Percentiles rank a stretch among this genome's conserved stretches.
phyloP scores from a whole-genome alignment of 495 filamentous ascomycete genomes.

The Sabuloglossum arenarium region DNA sequence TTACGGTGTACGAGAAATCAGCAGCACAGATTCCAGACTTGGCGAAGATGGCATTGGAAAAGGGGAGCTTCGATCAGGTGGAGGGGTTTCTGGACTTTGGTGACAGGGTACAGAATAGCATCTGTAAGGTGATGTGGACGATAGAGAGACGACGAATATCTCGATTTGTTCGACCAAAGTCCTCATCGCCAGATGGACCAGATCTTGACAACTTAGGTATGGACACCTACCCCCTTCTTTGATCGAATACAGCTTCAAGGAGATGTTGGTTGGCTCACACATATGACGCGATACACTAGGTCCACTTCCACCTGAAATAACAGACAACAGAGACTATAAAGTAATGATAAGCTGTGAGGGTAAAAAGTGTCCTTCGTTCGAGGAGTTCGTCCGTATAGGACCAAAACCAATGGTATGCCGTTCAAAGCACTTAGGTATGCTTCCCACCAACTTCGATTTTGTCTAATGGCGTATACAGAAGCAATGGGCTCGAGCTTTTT shows the following conservation, averaged over 20 bases:
- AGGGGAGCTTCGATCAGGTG: conserved; percentile 17
- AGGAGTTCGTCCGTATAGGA: conserved; percentile 11
- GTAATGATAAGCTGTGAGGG: conserved; percentile 15
- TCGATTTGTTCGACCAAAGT: conserved; percentile 6
- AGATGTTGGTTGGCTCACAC: background rate
- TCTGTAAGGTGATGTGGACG: conserved; percentile 15
- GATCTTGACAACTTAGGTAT: background rate
- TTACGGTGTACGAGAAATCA: conserved; percentile 16
- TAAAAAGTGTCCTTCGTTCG: conserved; percentile 8
- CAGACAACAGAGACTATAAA: conserved; percentile 17
- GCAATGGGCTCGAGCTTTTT: background rate
- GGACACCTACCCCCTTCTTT: background rate
- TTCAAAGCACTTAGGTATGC: background rate
- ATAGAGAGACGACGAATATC: conserved; percentile 13
- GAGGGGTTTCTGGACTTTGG: conserved; percentile 17
- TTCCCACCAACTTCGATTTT: background rate
- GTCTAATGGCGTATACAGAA: background rate
- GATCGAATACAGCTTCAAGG: background rate
- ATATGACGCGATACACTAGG: background rate
- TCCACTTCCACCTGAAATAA: conserved; percentile 3
- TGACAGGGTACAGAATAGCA: conserved; percentile 12
- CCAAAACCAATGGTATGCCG: conserved; percentile 4
- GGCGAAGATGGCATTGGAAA: conserved; percentile 16
- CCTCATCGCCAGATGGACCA: background rate
- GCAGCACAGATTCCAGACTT: conserved; percentile 14